A percentile compares a stretch with the other conserved stretches of the same genome.
These are phyloP conservation scores for Pulicaria dysenterica DNA, from an alignment of 129 eudicot genomes.

Conservation along the genomic window DNA sequence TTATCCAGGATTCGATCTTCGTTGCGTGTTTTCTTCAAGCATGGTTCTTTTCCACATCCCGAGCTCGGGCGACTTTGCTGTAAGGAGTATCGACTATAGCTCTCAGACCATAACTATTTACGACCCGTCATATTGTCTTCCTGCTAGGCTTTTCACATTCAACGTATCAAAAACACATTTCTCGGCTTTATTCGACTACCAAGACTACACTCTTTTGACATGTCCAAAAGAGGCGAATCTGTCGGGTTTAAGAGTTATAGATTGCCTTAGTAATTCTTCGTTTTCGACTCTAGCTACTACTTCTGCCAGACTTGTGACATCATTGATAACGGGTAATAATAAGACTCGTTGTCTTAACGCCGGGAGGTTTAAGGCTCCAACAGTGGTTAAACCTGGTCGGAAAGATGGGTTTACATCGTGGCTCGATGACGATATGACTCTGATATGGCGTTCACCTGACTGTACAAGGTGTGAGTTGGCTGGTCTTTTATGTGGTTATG, in stretches of 20 bases:
- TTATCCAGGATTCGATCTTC: constrained; percentile 47
- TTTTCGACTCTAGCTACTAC: constrained; percentile 45
- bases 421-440: constrained; percentile 36
- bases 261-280: constrained; percentile 67
- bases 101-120: constrained; percentile 44
- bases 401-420: constrained; percentile 33
- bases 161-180: constrained; percentile 53
- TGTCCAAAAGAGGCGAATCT: constrained; percentile 42
- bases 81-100: constrained; percentile 50
- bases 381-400: constrained; percentile 2
- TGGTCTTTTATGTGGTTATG: constrained; percentile 60
- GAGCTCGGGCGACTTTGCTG: constrained; percentile 45
- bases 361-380: constrained; percentile 39
- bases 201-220: constrained; percentile 48
- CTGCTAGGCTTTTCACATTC: constrained; percentile 37
- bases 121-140: constrained; percentile 57
- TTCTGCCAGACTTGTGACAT: constrained; percentile 16
- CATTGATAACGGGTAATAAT: constrained; percentile 11
- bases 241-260: constrained; percentile 31
- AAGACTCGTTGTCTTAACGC: constrained; percentile 30
- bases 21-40: constrained; percentile 31
- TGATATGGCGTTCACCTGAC: constrained; percentile 57
- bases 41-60: constrained; percentile 38
- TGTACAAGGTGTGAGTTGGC: constrained; percentile 52
- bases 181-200: constrained; percentile 13